phyloP scores from a whole-genome alignment of 192 early-diverging fungal genomes.

The Coemansia sp. region DNA sequence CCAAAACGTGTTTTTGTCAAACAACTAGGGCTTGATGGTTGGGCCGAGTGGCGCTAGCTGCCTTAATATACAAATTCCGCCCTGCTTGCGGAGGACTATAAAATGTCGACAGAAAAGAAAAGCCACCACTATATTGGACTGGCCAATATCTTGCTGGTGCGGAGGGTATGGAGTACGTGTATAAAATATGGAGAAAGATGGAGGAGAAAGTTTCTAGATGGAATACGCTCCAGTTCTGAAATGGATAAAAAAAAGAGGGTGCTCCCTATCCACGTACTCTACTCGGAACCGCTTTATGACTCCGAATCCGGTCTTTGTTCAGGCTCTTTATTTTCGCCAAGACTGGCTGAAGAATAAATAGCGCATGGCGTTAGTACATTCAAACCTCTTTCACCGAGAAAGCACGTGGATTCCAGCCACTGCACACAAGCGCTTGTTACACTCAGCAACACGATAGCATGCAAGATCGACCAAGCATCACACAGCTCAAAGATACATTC shows the following conservation, averaged over 20 bases:
- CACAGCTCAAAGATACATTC: neutral
- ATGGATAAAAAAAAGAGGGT: neutral
- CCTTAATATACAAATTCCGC: neutral
- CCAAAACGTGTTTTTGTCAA: neutral
- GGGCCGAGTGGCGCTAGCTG: neutral
- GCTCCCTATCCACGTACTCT: neutral
- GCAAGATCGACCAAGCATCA: neutral
- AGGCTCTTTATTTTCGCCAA: neutral
- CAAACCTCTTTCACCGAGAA: neutral
- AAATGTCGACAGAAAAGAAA: neutral
- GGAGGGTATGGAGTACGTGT: neutral
- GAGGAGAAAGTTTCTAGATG: neutral
- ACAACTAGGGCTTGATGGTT: neutral
- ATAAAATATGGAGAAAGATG: neutral
- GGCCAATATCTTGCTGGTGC: neutral
- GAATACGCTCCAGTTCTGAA: neutral
- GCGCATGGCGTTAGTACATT: neutral
- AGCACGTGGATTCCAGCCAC: neutral
- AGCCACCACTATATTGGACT: neutral
- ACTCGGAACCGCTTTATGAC: neutral
- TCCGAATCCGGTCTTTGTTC: neutral
- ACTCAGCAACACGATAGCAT: too few species aligned
- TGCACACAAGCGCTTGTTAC: neutral
- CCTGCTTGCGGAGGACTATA: conserved; percentile 3
- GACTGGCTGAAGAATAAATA: neutral